Evolutionary conservation across 306 rosid genomes (phyloP), one percentile per base, ranked within the genome.

Genomic region (Carpinus viminea): DNA sequence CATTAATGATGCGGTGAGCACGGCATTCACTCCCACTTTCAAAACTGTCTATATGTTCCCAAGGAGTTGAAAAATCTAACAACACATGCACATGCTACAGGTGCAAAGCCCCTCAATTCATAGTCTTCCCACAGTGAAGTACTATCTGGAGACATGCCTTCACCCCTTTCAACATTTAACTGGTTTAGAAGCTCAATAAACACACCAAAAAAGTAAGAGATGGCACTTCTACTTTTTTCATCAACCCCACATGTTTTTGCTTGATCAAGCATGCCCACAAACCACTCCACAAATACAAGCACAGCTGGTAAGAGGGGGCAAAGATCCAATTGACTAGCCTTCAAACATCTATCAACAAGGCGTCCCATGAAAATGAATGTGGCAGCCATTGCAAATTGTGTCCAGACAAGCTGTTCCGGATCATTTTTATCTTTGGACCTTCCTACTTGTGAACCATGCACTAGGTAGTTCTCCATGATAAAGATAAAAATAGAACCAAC

Each of bases 71-170:
- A 83, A 91, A 93, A 76, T 91, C 90, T 51, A 93, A 82, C 17
- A 83, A 80, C 21, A 66, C 75, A 43, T 91, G 87, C 78, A 70
- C 38, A 51, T 74, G 90, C 73, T 66, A 89, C 72, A 15, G 98
- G 94, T 47, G 81, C 79, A 83, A 93, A 96, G 28, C 98, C 97
- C 84, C 98, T 88, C 88, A 96, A 87, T 80, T 93, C 99, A 79
- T 83, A 91, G 85, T 93, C 99, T 82, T 96, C 99, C 99, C 99
- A 96, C 10, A 96, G 85, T 78, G 99, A 91, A 61, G 76, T 75
- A 74, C 65, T 69, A 76, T 80, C 82, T 12, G 80, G 59, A 79
- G 52, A 84, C 62, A 69, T 52, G 68, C 80, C 81, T 74, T 81
- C 90, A 61, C 65, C 76, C 20, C 70, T 82, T 18, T 76, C 47